Evolutionary conservation across 768 basidiomycete species (phyloP), one percentile per base, ranked within the genome.

Genomic region (Naematelia encephala): DNA sequence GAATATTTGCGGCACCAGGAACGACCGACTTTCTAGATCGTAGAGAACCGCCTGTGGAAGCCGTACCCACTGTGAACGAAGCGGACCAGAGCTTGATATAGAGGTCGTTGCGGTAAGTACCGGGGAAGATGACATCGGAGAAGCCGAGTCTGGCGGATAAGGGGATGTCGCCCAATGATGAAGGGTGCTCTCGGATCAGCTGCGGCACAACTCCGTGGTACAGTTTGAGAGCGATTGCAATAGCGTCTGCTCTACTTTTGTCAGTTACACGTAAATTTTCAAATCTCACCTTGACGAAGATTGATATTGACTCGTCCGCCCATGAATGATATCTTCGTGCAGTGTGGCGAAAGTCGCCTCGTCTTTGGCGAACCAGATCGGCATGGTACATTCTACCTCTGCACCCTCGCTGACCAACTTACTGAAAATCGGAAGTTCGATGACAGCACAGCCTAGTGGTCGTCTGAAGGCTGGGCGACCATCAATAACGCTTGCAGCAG

Each of bases 21-120:
- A 57, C 22, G 23, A 62, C 60, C 8, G 71, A 63, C 34, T 64
- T 71, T 16, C 72, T 69, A 3, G 63, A 54, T 13, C 69, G 61
- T 13, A 71, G 65, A 3, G 72, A 69, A n/a, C 69, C 69, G 8
- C 60, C 62, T 16, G 59, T 23, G 14, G 52, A 30, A 0, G 50
- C 28, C 1, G 64, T 58, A 2, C 83, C 80, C 0, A 84, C 78
- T 1, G 82, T 78, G 72, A 98, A 98, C 62, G 91, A 88, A 39
- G 90, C 94, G 56, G 86, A 87, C 92, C 92, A 97, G 0, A 98
- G 83, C 76, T 96, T 96, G 80, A 97, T 84, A 77, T 97, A 98
- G 12, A 97, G 82, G 64, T 98, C 94, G 69, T 98, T 97, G 14
- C 94, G 86, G n/a, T 85, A 79, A 61, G 90, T 88, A 5, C 89